Evolutionary conservation across 257 asterid species (phyloP), one percentile per base, ranked within the genome.

Genomic region (Nicotiana noctiflora): DNA sequence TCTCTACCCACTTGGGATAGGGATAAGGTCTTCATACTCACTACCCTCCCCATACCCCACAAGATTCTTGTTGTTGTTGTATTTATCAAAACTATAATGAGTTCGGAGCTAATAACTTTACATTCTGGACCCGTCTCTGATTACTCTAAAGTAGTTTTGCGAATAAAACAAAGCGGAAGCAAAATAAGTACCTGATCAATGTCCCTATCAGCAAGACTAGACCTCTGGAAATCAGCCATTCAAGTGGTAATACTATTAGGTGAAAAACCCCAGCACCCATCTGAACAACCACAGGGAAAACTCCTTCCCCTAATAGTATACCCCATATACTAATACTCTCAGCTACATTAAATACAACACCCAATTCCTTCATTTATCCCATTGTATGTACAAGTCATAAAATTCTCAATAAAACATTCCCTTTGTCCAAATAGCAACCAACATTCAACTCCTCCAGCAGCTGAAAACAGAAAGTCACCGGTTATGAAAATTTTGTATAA

Each of bases 171-270:
- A 65, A 62, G 51, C 76, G 70, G 77, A 10, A 75, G 49, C 2
- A 57, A 29, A 40, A 53, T 79, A 49, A 66, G 34, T 88, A 94
- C 98, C 97, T 90, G 98, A 53, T 94, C 98, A 66, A 83, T 72
- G 85, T 94, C 98, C 86, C 97, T 89, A 65, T 94, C 98, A 18
- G 84, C 89, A 79, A 87, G 74, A 88, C 90, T 86, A 85, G 89
- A 89, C 93, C 91, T 90, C 84, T 90, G 94, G 83, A 87, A 80
- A 89, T 91, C 98, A 90, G 98, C 98, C 98, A 94, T 94, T 93
- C 95, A 94, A 87, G 87, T 90, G 87, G 86, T 90, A 86, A 91
- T 85, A 82, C 78, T 82, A 84, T 87, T 82, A 82, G 81, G 87
- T 75, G 86, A 63, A 85, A 84, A 77, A 68, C 75, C 85, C 85